Base-by-base conservation (phyloP, 805 yeast species). In the Metschnikowia dekortorum region DNA sequence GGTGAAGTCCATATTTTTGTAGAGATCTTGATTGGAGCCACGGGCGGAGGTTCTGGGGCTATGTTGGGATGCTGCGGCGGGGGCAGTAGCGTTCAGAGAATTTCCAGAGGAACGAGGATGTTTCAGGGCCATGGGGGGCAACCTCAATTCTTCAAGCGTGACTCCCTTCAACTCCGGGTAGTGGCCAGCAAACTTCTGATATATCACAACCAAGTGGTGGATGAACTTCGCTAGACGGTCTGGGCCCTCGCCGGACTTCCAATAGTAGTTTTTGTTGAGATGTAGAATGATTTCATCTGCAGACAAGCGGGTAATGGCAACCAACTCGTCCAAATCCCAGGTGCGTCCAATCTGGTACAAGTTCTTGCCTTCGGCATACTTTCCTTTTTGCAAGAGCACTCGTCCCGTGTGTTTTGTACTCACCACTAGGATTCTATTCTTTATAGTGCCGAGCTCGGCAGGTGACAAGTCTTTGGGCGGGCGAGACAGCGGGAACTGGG, bases 261-360 rank as follows among this genome's bases (percentile, higher is more conserved):
- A 91, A 68, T 83, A 91, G 65, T 91, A 92, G 42, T 77, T 81
- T 62, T 90, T 91, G 38, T 86, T 86, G 62, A 92, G 74, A 14
- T 72, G 71, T 47, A 87, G 71, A 0, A 76, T 53, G 50, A 87
- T 73, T 1, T 91, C 89, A 45, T 80, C 77, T 2, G 74, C 77
- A 10, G 76, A 77, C 29, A 69, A 76, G 49, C 79, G 74, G 32
- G 83, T 82, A 2, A 91, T 65, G 39, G 67, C 65, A 3, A 74
- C 65, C 55, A 92, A 70, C 58, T 88, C 95, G 52, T 80, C 87
- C 59, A 92, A 70, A 54, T 82, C 83, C 98, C 98, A 91, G 2
- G 96, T 86, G 61, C 97, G 79, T 32, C 98, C 98, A 46, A 91
- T 88, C 67, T 91, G 97, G 59, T 87, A 82, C 1, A 83, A 66